Percentiles rank a stretch among this genome's conserved stretches.
These are phyloP conservation scores for Arabidopsis lyrata DNA, from an alignment of 441 rosid genomes.

Conservation along the genomic window DNA sequence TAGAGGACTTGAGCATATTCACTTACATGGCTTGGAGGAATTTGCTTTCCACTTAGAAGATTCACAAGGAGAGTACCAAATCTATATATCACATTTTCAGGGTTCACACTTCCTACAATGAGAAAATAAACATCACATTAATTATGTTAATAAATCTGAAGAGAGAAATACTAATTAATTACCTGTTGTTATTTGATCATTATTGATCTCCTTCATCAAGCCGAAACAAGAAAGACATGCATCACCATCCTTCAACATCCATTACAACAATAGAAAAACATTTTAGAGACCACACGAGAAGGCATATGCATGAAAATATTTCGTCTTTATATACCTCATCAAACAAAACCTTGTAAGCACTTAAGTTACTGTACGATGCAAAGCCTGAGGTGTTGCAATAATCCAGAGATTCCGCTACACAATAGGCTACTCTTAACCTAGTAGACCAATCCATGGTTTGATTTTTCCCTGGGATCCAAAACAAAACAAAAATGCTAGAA, in stretches of 20 bases:
- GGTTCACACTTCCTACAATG: conserved; percentile 61
- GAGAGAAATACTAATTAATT: background rate
- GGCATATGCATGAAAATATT: conserved; percentile 13
- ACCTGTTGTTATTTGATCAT: conserved; percentile 76
- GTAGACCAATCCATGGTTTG: conserved; percentile 80
- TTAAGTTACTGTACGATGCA: conserved; percentile 77
- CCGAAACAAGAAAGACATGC: conserved; percentile 95
- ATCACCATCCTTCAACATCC: conserved; percentile 72
- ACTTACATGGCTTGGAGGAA: conserved; percentile 71
- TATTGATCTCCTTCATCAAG: conserved; percentile 73
- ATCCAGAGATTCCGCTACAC: conserved; percentile 78
- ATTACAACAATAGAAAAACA: conserved; percentile 7
- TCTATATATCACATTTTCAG: conserved; percentile 62
- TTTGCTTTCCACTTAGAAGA: conserved; percentile 61
- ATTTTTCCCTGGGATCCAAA: conserved; percentile 62
- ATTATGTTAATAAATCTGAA: background rate
- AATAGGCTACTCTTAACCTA: conserved; percentile 78
- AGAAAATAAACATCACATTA: conserved; percentile 36
- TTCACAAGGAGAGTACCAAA: conserved; percentile 64
- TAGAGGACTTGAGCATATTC: conserved; percentile 8
- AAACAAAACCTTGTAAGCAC: conserved; percentile 82
- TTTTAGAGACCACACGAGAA: conserved; percentile 15
- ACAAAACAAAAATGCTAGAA: conserved; percentile 8
- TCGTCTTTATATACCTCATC: conserved; percentile 65
- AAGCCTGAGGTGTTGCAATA: conserved; percentile 66